Conservation (phyloP, 163 green algal genomes). For the Coccomyxa subellipsoidea region DNA sequence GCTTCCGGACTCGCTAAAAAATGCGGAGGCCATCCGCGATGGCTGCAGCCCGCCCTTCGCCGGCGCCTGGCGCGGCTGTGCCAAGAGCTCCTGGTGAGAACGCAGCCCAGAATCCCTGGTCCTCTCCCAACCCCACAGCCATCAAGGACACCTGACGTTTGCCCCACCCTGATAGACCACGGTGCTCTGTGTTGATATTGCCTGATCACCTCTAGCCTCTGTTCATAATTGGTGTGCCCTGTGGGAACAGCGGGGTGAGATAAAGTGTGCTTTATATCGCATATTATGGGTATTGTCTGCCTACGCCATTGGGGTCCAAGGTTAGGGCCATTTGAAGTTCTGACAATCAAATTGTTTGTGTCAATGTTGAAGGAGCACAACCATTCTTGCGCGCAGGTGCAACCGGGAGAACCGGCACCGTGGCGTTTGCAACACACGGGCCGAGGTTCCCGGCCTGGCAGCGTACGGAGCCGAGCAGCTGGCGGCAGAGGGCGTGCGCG, state of each 20-base stretch:
- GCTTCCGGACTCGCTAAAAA: not conserved
- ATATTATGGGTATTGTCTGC: no score
- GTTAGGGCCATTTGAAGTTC: no score
- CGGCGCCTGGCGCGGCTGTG: constrained; percentile 22
- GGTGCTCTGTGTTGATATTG: not conserved
- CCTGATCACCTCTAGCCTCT: not conserved
- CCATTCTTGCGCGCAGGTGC: no score
- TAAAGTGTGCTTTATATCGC: no score
- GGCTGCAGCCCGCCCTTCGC: not conserved
- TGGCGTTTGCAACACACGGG: constrained; percentile 30
- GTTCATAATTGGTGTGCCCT: not conserved
- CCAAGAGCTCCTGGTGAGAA: constrained; percentile 19
- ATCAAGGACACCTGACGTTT: no score
- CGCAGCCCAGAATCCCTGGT: not conserved
- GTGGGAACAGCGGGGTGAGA: no score
- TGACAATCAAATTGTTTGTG: no score
- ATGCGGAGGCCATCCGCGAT: not conserved
- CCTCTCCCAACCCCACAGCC: no score
- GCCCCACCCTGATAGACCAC: no score
- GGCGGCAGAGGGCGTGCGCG: not conserved
- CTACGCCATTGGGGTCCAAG: no score
- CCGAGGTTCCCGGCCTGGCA: constrained; percentile 29
- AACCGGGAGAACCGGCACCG: constrained; percentile 29
- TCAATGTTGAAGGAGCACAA: no score
- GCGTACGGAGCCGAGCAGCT: constrained; percentile 31